Evolutionary conservation across 2,329 filamentous ascomycete species (phyloP).

Genomic region (Calonectria fujianensis): DNA sequence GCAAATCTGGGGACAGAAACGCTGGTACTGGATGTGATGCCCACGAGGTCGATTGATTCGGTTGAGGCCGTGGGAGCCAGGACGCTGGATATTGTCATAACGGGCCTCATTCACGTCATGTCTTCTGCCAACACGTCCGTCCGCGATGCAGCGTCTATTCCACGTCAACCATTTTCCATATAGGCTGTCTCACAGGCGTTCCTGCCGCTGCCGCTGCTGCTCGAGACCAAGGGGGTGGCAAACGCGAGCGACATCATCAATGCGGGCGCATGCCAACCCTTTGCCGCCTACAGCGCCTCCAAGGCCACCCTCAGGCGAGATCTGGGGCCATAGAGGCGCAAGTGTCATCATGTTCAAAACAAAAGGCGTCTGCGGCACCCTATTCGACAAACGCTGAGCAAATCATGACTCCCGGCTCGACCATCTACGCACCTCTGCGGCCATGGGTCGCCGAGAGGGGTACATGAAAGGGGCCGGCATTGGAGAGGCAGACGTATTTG

Average conservation of each 20-base stretch:
- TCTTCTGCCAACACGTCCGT: constrained; percentile 32
- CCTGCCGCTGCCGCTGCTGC: constrained; percentile 40
- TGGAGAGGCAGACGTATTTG: constrained; percentile 23
- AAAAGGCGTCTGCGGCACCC: constrained; percentile 17
- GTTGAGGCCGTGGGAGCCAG: background rate
- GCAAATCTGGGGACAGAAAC: constrained; percentile 22
- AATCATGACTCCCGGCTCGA: constrained; percentile 33
- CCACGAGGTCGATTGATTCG: constrained; percentile 7
- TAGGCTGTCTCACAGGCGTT: constrained; percentile 40
- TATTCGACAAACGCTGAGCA: constrained; percentile 35
- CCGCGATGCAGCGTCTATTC: constrained; percentile 35
- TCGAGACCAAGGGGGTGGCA: constrained; percentile 32
- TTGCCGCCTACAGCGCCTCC: constrained; percentile 33
- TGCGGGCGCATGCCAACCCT: constrained; percentile 19
- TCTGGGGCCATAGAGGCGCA: constrained; percentile 28
- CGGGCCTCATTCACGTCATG: constrained; percentile 35
- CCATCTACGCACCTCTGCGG: constrained; percentile 34
- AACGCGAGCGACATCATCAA: constrained; percentile 39
- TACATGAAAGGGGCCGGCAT: constrained; percentile 13
- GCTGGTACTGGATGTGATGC: constrained; percentile 30
- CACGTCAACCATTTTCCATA: constrained; percentile 37
- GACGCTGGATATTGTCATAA: constrained; percentile 28
- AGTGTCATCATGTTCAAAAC: constrained; percentile 33
- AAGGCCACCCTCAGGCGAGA: constrained; percentile 38
- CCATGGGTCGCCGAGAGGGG: constrained; percentile 31